Evolutionary conservation across 805 yeast genomes (phyloP).

Genomic region (Kazachstania africana): DNA sequence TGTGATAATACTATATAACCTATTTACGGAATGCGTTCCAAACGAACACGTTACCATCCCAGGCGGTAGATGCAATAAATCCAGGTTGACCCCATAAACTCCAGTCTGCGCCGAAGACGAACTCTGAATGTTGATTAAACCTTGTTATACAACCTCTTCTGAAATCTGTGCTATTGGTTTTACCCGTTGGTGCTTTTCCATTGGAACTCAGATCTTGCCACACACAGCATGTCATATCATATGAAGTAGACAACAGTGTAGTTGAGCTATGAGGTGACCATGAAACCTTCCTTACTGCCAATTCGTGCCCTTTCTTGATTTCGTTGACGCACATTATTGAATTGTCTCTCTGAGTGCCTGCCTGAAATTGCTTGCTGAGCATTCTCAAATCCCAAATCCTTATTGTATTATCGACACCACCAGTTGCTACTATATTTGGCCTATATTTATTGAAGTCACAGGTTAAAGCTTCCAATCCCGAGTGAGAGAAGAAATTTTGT

Average conservation of each 20-base stretch:
- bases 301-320: slow-evolving; percentile 66
- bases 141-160: slow-evolving; percentile 43
- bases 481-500: slow-evolving; percentile 56
- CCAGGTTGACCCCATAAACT: slow-evolving; percentile 95
- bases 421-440: slow-evolving; percentile 68
- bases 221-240: slow-evolving; percentile 84
- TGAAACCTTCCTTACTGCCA: slow-evolving; percentile 68
- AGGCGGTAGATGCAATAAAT: slow-evolving; percentile 88
- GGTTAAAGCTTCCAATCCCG: slow-evolving; percentile 67
- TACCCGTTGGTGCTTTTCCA: slow-evolving; percentile 35
- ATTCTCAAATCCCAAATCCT: slow-evolving; percentile 83
- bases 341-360: not conserved
- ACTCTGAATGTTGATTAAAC: slow-evolving; percentile 69
- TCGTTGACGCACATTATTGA: slow-evolving; percentile 48
- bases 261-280: slow-evolving; percentile 87
- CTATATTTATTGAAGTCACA: slow-evolving; percentile 90
- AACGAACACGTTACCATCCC: slow-evolving; percentile 91
- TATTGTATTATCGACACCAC: slow-evolving; percentile 81
- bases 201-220: slow-evolving; percentile 70
- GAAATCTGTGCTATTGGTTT: slow-evolving; percentile 33
- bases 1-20: no score
- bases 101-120: slow-evolving; percentile 91
- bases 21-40: slow-evolving; percentile 72
- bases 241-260: slow-evolving; percentile 62
- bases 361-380: slow-evolving; percentile 17